Percentiles rank a stretch among this genome's conserved stretches.
phyloP scores from a whole-genome alignment of 1,139 yeast genomes.

The Taphrina sp. region DNA sequence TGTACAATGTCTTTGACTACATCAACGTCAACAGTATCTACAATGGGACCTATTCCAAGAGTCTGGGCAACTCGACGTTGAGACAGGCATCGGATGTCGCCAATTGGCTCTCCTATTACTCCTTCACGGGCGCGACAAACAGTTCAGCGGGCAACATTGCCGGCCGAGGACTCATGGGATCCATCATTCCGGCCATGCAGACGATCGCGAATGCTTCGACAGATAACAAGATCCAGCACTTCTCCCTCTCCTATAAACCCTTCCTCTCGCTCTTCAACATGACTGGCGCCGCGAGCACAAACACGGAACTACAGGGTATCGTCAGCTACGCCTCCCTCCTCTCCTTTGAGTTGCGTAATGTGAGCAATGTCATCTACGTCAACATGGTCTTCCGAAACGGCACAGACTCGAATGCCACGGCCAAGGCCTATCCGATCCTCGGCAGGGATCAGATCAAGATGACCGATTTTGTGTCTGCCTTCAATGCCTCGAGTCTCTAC shows the following conservation, averaged over 20 bases:
- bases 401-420: slow-evolving; percentile 8
- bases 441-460: slow-evolving; percentile 21
- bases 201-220: slow-evolving; percentile 17
- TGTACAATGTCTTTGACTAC: slow-evolving; percentile 30
- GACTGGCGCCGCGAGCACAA: slow-evolving; percentile 23
- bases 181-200: slow-evolving; percentile 22
- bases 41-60: slow-evolving; percentile 17
- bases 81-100: slow-evolving; percentile 22
- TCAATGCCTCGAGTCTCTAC: slow-evolving; percentile 20
- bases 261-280: slow-evolving; percentile 31
- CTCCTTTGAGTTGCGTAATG: slow-evolving; percentile 24
- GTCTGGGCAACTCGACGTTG: slow-evolving; percentile 8
- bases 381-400: slow-evolving; percentile 26
- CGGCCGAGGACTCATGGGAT: slow-evolving; percentile 28
- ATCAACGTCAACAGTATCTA: slow-evolving; percentile 28
- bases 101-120: slow-evolving; percentile 27
- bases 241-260: slow-evolving; percentile 28
- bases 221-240: slow-evolving; percentile 27
- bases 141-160: slow-evolving; percentile 24
- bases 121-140: slow-evolving; percentile 23
- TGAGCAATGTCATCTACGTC: slow-evolving; percentile 17
- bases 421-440: slow-evolving; percentile 3
- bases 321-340: slow-evolving; percentile 23
- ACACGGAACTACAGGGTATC: slow-evolving; percentile 13
- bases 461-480: slow-evolving; percentile 10